Evolutionary conservation across 371 early-diverging fungal genomes (phyloP), one percentile per base, ranked within the genome.

Genomic region (Capniomyces stellatus): DNA sequence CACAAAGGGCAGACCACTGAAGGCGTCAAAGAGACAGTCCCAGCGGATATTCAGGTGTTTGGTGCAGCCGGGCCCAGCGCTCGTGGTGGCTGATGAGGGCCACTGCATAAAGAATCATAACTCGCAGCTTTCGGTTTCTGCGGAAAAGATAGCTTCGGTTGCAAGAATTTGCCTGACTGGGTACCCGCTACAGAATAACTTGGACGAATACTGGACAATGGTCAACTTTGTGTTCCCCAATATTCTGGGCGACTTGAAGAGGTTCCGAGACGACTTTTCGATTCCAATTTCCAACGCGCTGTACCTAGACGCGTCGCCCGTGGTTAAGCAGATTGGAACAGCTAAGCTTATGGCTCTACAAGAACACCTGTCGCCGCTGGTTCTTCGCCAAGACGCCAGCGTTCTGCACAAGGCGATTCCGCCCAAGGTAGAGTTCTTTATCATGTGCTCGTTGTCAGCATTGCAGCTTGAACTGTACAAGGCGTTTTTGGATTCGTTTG

Each of bases 71-170:
- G 87, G 84, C 0, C 80, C 89, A 1, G 71, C 79, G 15, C 31
- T 89, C 3, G 66, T 87, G 1, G 70, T 92, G 40, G 71, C 82
- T 0, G 94, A 93, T 64, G 92, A 93, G 64, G 89, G 82, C 1
- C 92, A 93, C 63, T 62, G 71, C 27, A 76, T 93, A 52, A 91
- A 90, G 54, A 91, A 81, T 57, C 50, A 63, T 3, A 52, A 62
- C 18, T 54, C 82, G 1, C 51, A 59, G 39, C 60, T 83, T 29
- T 59, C 79, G 0, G 24, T 39, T 0, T 51, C 70, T 0, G 52
- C 75, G 15, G 71, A 68, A 13, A 19, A 57, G 42, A 57, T 88
- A 1, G 23, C 60, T 35, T 83, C 84, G 0, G 67, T 55, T 0
- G 67, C 74, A 1, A 71, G 88, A 21, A 67, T 89, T n/a, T 79